Evolutionary conservation across 129 eudicot species (phyloP), one percentile per base, ranked within the genome.

Genomic region (Dittrichia graveolens): DNA sequence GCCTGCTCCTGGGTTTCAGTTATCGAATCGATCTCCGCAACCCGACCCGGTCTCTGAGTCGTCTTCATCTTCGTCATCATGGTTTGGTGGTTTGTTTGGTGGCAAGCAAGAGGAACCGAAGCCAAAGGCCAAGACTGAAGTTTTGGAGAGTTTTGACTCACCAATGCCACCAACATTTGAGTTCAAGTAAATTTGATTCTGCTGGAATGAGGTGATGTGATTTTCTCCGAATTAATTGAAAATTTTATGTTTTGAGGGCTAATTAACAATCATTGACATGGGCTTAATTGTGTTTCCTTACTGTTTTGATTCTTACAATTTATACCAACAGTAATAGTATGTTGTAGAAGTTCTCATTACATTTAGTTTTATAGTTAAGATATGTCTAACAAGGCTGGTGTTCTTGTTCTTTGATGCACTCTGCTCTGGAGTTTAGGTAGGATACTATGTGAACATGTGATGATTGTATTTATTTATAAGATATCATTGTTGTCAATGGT

Each of bases 1-100:
- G 11, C 82, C 79, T 3, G 49, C 67, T 34, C 80, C 81, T 18
- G 78, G 35, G 37, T 81, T 62, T 59, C 82, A 82, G 11, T 54
- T 73, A 38, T 69, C 77, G 15, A 53, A 65, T 65, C 18, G 41
- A 43, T 1, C 40, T 16, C 19, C 70, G 39, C 53, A 64, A 64
- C 31, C 65, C 16, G 60, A 74, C 9, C 49, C 24, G 53, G 14
- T 61, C 0, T 2, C 71, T 5, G 78, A 62, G 0, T 16, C 68
- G 1, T 62, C 37, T 1, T 48, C 78, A 0, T 73, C 78, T 0
- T 63, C 79, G 0, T 3, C 73, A 5, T 57, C 75, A 0, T 76
- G 80, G 80, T 58, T 76, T 58, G 80, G 80, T 38, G 80, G 80
- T 38, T 40, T 76, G 49, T 76, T 76, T 67, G 69, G 75, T 4